phyloP scores from a whole-genome alignment of 2,329 filamentous ascomycete genomes.

The Dothidotthia symphoricarpi region DNA sequence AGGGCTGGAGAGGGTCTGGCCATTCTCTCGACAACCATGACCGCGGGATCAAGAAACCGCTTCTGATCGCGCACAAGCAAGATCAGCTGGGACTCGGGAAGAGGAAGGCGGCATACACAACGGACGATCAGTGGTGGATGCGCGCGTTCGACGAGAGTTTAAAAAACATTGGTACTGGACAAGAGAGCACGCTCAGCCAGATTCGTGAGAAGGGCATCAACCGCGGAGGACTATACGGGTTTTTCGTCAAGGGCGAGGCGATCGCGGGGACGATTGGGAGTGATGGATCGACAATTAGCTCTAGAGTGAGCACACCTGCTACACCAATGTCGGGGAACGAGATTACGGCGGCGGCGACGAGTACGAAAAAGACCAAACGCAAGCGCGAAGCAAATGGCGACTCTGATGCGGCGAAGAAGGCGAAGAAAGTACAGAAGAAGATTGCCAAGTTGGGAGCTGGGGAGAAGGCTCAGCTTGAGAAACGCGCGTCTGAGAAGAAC shows the following conservation, averaged over 20 bases:
- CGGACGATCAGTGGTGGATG: constrained; percentile 92
- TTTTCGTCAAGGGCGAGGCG: constrained; percentile 79
- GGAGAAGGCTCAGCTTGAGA: constrained; percentile 33
- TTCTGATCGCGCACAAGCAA: constrained; percentile 78
- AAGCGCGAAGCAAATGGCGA: constrained; percentile 21
- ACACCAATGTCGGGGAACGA: constrained; percentile 29
- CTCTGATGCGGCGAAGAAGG: not conserved
- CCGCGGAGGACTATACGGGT: constrained; percentile 68
- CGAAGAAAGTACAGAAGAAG: constrained; percentile 21
- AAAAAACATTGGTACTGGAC: constrained; percentile 56
- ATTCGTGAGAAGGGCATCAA: constrained; percentile 49
- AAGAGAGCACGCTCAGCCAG: constrained; percentile 51
- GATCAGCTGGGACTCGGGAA: constrained; percentile 80
- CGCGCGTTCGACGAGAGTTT: constrained; percentile 89
- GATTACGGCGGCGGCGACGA: constrained; percentile 5
- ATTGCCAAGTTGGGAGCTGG: constrained; percentile 27
- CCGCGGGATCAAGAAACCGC: constrained; percentile 76
- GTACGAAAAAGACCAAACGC: constrained; percentile 27
- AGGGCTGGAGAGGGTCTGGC: constrained; percentile 87
- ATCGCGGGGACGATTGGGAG: constrained; percentile 66
- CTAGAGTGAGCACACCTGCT: constrained; percentile 28
- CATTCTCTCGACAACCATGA: constrained; percentile 78
- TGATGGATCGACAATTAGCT: constrained; percentile 16
- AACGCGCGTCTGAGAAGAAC: constrained; percentile 39
- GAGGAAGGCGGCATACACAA: constrained; percentile 56